Percentiles rank a stretch among this genome's conserved stretches.
Conservation (phyloP, 2,329 filamentous ascomycete species). For the Paecilomyces fulvus region DNA sequence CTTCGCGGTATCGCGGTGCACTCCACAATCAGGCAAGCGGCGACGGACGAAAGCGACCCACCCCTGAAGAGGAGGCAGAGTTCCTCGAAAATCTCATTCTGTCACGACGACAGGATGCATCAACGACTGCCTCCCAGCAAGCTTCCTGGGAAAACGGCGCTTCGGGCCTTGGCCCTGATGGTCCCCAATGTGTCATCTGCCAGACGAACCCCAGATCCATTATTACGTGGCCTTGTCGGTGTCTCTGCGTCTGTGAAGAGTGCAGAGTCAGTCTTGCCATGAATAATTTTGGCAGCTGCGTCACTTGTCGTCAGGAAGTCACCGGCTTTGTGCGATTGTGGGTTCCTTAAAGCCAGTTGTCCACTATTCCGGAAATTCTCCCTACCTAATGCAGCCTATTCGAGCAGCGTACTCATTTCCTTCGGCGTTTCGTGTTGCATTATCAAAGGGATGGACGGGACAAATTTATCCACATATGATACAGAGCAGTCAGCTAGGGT, state of each 20-base stretch:
- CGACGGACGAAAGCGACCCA: slow-evolving; percentile 24
- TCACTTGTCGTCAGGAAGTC: slow-evolving; percentile 84
- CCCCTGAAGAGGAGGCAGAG: slow-evolving; percentile 47
- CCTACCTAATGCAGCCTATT: too few species aligned
- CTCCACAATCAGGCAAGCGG: slow-evolving; percentile 4
- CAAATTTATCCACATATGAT: not conserved
- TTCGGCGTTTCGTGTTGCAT: not conserved
- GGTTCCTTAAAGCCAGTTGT: slow-evolving; percentile 51
- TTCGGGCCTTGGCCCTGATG: slow-evolving; percentile 61
- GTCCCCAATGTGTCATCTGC: slow-evolving; percentile 88
- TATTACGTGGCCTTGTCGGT: slow-evolving; percentile 94
- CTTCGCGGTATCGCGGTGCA: slow-evolving; percentile 31
- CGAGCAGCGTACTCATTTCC: not conserved
- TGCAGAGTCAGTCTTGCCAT: slow-evolving; percentile 87
- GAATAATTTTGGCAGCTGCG: slow-evolving; percentile 95
- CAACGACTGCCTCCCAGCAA: slow-evolving; percentile 9
- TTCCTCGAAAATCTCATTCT: slow-evolving; percentile 53
- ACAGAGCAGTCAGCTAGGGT: not conserved
- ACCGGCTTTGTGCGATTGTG: slow-evolving; percentile 84
- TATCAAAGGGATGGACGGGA: not conserved
- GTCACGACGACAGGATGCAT: slow-evolving; percentile 36
- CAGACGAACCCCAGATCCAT: slow-evolving; percentile 78
- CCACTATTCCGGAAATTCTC: not conserved
- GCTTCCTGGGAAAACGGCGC: slow-evolving; percentile 61
- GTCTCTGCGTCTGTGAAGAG: slow-evolving; percentile 88